Evolutionary conservation across 1,284 basidiomycete genomes (phyloP).

Genomic region (Cutaneotrichosporon sp.): DNA sequence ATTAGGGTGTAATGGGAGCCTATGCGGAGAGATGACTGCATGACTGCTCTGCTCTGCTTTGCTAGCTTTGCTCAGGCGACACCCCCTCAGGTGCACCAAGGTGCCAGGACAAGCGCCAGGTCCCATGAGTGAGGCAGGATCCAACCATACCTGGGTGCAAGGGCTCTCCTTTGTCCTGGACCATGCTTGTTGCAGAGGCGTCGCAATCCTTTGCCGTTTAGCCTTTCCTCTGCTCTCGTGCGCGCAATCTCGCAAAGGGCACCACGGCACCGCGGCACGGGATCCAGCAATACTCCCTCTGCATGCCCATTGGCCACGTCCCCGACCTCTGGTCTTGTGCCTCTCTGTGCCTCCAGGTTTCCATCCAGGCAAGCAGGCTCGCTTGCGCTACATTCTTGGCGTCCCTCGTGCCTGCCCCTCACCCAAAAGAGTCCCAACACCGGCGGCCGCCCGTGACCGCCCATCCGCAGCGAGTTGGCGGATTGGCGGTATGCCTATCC

Average conservation of each 20-base stretch:
- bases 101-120: too few species aligned
- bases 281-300: neutral
- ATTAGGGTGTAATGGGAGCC: neutral
- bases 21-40: neutral
- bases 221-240: neutral
- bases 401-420: too few species aligned
- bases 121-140: too few species aligned
- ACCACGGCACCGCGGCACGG: neutral
- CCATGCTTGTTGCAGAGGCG: neutral
- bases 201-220: neutral
- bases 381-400: too few species aligned
- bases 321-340: neutral
- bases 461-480: neutral
- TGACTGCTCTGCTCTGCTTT: too few species aligned
- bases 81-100: too few species aligned
- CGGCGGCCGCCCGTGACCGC: too few species aligned
- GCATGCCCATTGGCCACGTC: neutral
- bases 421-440: too few species aligned
- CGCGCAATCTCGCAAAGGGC: too few species aligned
- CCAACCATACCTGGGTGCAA: neutral
- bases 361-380: too few species aligned
- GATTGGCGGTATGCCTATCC: neutral
- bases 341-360: too few species aligned
- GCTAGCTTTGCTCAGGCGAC: too few species aligned
- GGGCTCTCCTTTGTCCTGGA: neutral